Conservation (phyloP, 257 asterid species). For the Lycium barbarum region DNA sequence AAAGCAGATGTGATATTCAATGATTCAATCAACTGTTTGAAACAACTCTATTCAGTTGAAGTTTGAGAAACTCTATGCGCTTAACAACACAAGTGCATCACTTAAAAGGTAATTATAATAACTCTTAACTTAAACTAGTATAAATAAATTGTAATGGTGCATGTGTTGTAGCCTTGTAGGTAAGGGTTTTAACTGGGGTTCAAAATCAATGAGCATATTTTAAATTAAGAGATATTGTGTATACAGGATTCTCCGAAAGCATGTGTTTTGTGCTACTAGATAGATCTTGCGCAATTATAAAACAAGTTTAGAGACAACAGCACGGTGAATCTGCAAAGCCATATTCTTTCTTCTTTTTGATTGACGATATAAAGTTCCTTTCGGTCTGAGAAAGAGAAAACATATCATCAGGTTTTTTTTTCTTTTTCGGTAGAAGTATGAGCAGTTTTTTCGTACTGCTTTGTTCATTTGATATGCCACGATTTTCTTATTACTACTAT, state of each 20-base stretch:
- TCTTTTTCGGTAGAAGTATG: background rate
- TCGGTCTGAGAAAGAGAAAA: too few species aligned
- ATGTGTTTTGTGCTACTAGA: background rate
- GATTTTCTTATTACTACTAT: too few species aligned
- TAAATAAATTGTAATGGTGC: background rate
- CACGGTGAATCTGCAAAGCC: background rate
- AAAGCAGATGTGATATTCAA: background rate
- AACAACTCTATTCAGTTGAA: background rate
- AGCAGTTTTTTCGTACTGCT: too few species aligned
- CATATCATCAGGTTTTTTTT: too few species aligned
- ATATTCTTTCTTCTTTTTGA: background rate
- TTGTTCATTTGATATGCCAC: too few species aligned
- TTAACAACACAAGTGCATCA: background rate
- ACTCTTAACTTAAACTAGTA: too few species aligned
- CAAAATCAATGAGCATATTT: background rate
- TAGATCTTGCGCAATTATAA: background rate
- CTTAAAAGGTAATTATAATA: background rate
- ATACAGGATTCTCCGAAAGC: background rate
- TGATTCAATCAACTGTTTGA: conserved; percentile 7
- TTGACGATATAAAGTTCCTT: too few species aligned
- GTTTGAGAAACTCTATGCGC: background rate
- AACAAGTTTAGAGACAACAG: background rate
- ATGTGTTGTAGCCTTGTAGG: background rate
- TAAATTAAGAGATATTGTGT: background rate
- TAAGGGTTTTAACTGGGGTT: background rate